A percentile compares a stretch with the other conserved stretches of the same genome.
Conservation (phyloP, 2,329 filamentous ascomycete genomes). For the Pseudopithomyces chartarum region DNA sequence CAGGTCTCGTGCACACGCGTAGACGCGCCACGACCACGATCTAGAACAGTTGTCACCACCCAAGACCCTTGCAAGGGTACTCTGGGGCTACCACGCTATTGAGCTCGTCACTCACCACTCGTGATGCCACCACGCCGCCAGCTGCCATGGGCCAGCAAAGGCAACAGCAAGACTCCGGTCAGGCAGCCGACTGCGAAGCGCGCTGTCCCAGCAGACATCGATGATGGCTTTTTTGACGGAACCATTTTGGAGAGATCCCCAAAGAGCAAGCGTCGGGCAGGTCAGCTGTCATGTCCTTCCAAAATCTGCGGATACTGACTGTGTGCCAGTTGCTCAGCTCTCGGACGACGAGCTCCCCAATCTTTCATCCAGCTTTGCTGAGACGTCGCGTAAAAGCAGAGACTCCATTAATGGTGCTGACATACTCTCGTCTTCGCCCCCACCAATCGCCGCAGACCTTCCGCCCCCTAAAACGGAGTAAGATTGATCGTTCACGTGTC, state of each 20-base stretch:
- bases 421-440: constrained; percentile 49
- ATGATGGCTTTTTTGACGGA: constrained; percentile 34
- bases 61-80: neutral
- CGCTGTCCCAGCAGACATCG: constrained; percentile 18
- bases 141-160: constrained; percentile 57
- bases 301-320: neutral
- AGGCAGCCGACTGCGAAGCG: constrained; percentile 19
- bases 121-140: constrained; percentile 55
- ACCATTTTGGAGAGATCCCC: constrained; percentile 23
- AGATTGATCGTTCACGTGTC: neutral
- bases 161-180: constrained; percentile 22
- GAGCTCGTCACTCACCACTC: neutral
- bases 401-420: constrained; percentile 16
- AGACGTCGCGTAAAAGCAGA: constrained; percentile 15
- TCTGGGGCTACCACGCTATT: neutral
- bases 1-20: neutral
- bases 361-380: constrained; percentile 10
- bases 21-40: neutral
- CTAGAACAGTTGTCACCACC: neutral
- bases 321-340: constrained; percentile 10
- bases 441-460: constrained; percentile 41
- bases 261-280: constrained; percentile 26
- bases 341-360: constrained; percentile 27
- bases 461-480: constrained; percentile 34
- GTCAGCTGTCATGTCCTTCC: constrained; percentile 6